These are phyloP conservation scores for Oropetium thomaeum DNA, from an alignment of 176 grass and related monocot genomes.

Conservation along the genomic window DNA sequence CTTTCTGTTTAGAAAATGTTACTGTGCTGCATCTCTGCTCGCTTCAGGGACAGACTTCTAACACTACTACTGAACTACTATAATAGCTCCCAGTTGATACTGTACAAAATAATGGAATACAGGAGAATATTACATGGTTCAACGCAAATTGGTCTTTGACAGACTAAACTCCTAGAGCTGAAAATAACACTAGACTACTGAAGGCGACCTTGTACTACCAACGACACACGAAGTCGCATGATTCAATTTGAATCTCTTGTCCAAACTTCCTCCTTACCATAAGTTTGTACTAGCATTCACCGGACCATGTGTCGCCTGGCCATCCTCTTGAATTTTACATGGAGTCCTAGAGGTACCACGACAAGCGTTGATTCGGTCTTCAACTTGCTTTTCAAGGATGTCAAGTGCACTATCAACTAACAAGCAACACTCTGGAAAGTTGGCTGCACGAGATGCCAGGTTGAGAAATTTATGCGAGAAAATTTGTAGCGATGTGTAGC, in stretches of 20 bases:
- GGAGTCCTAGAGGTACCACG: background rate
- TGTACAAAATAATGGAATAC: too few relatives aligned
- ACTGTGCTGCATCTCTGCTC: too few relatives aligned
- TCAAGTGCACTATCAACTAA: background rate
- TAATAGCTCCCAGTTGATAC: too few relatives aligned
- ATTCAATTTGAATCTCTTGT: background rate
- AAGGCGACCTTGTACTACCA: background rate
- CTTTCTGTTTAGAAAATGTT: too few relatives aligned
- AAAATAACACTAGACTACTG: background rate
- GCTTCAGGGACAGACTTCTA: too few relatives aligned
- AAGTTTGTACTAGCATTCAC: background rate
- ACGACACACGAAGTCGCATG: background rate
- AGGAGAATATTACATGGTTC: background rate
- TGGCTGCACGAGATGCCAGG: background rate
- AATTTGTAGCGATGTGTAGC: background rate
- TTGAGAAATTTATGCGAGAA: background rate
- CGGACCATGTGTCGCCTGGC: background rate
- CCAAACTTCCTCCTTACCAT: background rate
- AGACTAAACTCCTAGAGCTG: background rate
- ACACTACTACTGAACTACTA: too few relatives aligned
- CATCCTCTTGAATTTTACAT: background rate
- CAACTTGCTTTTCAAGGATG: background rate
- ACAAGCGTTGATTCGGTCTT: background rate
- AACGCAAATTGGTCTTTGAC: background rate
- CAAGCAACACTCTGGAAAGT: background rate